Conservation (phyloP, 805 yeast genomes). For the Ogataea philodendri region DNA sequence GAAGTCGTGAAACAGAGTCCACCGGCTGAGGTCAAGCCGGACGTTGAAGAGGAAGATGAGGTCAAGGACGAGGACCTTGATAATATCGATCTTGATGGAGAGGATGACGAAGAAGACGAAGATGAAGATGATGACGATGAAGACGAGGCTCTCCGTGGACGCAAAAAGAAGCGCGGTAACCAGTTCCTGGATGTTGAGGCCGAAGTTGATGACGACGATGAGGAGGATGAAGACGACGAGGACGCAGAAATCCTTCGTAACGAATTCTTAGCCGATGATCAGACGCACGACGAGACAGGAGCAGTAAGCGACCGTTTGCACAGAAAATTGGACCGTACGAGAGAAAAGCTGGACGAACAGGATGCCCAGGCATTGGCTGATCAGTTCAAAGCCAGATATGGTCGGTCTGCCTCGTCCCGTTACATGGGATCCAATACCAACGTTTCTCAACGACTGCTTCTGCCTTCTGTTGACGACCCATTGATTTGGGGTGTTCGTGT, state of each 20-base stretch:
- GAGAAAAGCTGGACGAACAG: slow-evolving; percentile 84
- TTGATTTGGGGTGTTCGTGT: slow-evolving; percentile 94
- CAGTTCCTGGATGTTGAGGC: slow-evolving; percentile 98
- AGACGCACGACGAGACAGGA: slow-evolving; percentile 55
- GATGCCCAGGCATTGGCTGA: slow-evolving; percentile 95
- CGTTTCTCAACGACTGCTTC: slow-evolving; percentile 87
- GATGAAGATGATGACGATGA: slow-evolving; percentile 34
- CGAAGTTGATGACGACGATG: slow-evolving; percentile 97
- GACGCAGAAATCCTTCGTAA: slow-evolving; percentile 87
- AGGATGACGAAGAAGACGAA: slow-evolving; percentile 25
- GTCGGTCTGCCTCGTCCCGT: slow-evolving; percentile 75
- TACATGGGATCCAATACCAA: slow-evolving; percentile 82
- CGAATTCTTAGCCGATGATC: slow-evolving; percentile 78
- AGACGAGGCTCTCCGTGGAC: slow-evolving; percentile 41
- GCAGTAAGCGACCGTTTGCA: slow-evolving; percentile 67
- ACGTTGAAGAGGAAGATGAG: slow-evolving; percentile 28
- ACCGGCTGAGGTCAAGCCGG: too few relatives aligned
- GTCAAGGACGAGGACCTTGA: slow-evolving; percentile 7
- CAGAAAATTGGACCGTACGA: slow-evolving; percentile 79
- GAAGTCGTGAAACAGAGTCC: too few relatives aligned
- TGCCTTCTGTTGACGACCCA: slow-evolving; percentile 96
- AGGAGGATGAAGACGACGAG: slow-evolving; percentile 89
- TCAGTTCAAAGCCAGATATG: slow-evolving; percentile 87
- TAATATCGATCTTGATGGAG: too few relatives aligned
- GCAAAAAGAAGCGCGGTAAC: slow-evolving; percentile 57